Base-by-base conservation (phyloP, 108 stramenopile species). In the Skeletonema tropicum region DNA sequence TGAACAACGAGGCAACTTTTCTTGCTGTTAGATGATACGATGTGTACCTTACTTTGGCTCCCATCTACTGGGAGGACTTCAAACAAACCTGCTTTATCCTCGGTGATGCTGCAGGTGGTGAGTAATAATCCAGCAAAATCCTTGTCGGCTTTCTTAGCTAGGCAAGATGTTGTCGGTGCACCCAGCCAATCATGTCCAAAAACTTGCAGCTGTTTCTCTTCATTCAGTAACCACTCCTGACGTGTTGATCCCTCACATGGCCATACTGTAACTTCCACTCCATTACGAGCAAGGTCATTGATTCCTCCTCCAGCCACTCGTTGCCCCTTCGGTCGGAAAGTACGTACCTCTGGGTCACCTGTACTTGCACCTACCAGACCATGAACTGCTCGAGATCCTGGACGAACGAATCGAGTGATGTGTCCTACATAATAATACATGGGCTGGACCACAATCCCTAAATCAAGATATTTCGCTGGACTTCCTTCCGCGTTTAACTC, bases 361-460 rank as follows among this genome's bases (percentile, higher is more conserved):
- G 57, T 68, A 48, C 80, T 72, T 14, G 73, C 60, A 14, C 86
- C 82, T 4, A 94, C 89, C 41, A 92, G 52, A 1, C 84, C 91
- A 21, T 68, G 67, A 3, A 94, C 88, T 39, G 90, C 87, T 21
- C 73, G 35, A 5, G 88, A 90, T 17, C 92, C 92, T 0, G 91
- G 91, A 57, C 91, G 80, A 11, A 96, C 87, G 80, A 91, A 88
- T n/a, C 89, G 78, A 11, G 91, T 88, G 55, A 96, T 88, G 66
- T 96, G 95, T 6, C 92, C 92, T 70, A 93, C 92, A 75, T 92
- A 90, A 74, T 87, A 96, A 77, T 88, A 98, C 85, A 97, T 92
- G 46, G 97, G 97, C 80, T 96, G 94, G 8, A 84, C 85, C 8
- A 78, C 81, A 21, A 92, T 65, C 31, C 94, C 94, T 17, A 79